Base-by-base conservation (phyloP, 2,329 filamentous ascomycete species). In the Fusarium proliferatum region DNA sequence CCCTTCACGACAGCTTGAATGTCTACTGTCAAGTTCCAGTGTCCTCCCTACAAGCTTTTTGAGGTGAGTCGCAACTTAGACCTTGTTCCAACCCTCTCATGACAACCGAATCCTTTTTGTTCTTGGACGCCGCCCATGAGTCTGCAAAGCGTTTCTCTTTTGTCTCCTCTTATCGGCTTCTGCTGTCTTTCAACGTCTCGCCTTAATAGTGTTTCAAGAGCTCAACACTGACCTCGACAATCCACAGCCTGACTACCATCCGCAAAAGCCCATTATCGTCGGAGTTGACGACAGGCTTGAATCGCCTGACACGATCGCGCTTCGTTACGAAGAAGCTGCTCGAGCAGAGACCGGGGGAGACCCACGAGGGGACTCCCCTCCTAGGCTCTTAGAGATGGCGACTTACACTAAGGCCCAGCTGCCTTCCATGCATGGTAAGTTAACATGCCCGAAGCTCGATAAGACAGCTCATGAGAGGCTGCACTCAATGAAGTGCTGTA, bases 361-460 rank as follows among this genome's bases (percentile, higher is more conserved):
- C 82, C 85, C 85, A 82, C 83, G 82, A 79, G 85, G 86, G 87
- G 90, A 86, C 84, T 90, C 85, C 84, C 86, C 87, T 81, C 86
- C 80, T 71, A 77, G 76, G 73, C 71, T 82, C 53, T 77, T 81
- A 33, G 78, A 82, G 21, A 85, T 85, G 83, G 82, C 83, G 52
- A 77, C 83, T 83, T 92, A 92, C 84, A 95, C 94, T 87, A 97
- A 97, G 85, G 84, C 90, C 67, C 90, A 93, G 82, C 87, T 91
- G 84, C 88, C 92, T 82, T 92, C 92, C 82, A 89, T 95, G 86
- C 93, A 96, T 84, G 93, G 95, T 97, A 86, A 86, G 94, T 91
- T 36, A 28, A 58, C 15, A 19, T 26, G 15, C 19, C 21, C 17
- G 28, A 46, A 28, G 34, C 28, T 64, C 10, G 33, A 41, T 43